Base-by-base conservation (phyloP, 1,284 basidiomycete species). In the Malassezia cuniculi region DNA sequence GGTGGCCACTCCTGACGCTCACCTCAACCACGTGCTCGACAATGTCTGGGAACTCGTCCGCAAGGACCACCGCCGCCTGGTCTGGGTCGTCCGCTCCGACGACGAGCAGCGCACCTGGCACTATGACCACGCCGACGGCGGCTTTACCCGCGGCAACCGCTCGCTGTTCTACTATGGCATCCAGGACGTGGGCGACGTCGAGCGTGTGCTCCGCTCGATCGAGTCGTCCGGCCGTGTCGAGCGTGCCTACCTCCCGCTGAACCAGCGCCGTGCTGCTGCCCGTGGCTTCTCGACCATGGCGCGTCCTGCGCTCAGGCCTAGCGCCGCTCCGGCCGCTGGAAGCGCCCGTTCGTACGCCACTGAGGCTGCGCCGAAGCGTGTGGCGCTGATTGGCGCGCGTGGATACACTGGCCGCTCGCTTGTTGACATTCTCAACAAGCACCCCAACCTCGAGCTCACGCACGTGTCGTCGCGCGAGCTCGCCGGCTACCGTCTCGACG, bases 161-260 rank as follows among this genome's bases (percentile, higher is more conserved):
- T 86, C 80, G 62, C 72, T 99, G 63, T 97, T 94, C 77, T 97
- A 90, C 86, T 95, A 93, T 67, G 90, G 90, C 38, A 76, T 95
- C 28, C 80, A 82, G 56, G 85, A 93, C 59, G 80, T 94, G 25
- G 76, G 76, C 46, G 89, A 95, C 69, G 85, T 99, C 26, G 87
- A 99, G 52, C 31, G 37, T 14, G 50, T 54, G 17, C 52, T 66
- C 73, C 76, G 72, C 55, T 76, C 79, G 93, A 85, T 94, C 52
- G 90, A 95, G 69, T 73, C 76, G 52, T 84, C 79, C 53, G 81
- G 80, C 29, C 75, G 93, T 39, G 83, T 94, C 56, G 82, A 82
- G 57, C 74, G 86, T 47, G 75, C 82, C 18, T 94, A 81, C 71
- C 75, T 95, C 31, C 90, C 89, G 34, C 82, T 97, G 37, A 85